These are phyloP conservation scores for Lentinula sp. DNA, from an alignment of 768 basidiomycete genomes.

Conservation along the genomic window DNA sequence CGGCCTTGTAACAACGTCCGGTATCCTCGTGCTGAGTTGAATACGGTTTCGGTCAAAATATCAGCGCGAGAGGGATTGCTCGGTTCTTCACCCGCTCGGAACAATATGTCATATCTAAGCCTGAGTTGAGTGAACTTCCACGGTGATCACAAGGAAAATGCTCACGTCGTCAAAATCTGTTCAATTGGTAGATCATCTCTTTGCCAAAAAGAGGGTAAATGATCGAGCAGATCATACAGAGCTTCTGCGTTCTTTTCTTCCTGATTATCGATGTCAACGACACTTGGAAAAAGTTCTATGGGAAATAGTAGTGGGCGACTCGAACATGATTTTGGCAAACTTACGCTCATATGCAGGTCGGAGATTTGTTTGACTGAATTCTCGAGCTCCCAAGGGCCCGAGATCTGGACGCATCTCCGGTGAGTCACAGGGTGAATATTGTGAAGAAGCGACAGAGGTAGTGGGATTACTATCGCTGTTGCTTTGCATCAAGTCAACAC, in stretches of 20 bases:
- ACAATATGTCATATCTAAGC: conserved; percentile 56
- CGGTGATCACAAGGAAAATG: background rate
- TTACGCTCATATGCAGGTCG: conserved; percentile 50
- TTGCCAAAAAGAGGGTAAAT: conserved; percentile 53
- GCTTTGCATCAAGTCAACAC: conserved; percentile 27
- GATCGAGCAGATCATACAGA: conserved; percentile 44
- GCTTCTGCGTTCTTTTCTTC: conserved; percentile 31
- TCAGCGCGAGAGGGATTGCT: conserved; percentile 37
- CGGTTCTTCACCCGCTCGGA: conserved; percentile 47
- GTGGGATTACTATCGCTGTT: conserved; percentile 9
- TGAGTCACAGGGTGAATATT: conserved; percentile 2
- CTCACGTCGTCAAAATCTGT: conserved; percentile 58
- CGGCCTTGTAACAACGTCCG: conserved; percentile 44
- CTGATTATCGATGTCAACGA: conserved; percentile 15
- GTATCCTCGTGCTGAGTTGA: conserved; percentile 48
- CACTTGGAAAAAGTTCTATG: background rate
- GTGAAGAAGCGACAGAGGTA: background rate
- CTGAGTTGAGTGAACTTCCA: background rate
- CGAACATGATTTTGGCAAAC: conserved; percentile 9
- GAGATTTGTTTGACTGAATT: conserved; percentile 43
- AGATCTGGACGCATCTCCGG: conserved; percentile 22
- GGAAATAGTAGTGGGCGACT: background rate
- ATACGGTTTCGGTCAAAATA: conserved; percentile 49
- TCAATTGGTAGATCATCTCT: conserved; percentile 40
- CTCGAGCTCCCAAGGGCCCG: conserved; percentile 39